A percentile compares a stretch with the other conserved stretches of the same genome.
Evolutionary conservation across 345 rosid species (phyloP).

Genomic region (Aethionema arabicum): DNA sequence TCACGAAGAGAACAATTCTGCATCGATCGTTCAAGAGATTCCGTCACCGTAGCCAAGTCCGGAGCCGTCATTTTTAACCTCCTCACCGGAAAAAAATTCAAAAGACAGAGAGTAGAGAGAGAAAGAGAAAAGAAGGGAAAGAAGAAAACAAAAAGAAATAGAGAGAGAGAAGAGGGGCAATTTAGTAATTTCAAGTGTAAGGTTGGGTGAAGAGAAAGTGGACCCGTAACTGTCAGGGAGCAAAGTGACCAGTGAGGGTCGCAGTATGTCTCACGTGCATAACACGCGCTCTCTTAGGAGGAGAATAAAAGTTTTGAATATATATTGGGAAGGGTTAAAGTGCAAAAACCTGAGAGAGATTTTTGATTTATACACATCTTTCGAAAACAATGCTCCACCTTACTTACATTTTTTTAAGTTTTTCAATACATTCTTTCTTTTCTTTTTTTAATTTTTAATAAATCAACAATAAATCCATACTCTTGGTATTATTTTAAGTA

Average conservation of each 20-base stretch:
- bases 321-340: slow-evolving; percentile 35
- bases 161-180: slow-evolving; percentile 27
- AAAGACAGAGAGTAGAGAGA: slow-evolving; percentile 11
- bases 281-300: background rate
- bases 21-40: slow-evolving; percentile 71
- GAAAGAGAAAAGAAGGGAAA: slow-evolving; percentile 7
- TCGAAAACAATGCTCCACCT: background rate
- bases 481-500: background rate
- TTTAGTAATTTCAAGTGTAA: background rate
- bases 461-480: too few species aligned
- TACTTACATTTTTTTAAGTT: too few species aligned
- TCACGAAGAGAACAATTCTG: slow-evolving; percentile 60
- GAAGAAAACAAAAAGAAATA: slow-evolving; percentile 34
- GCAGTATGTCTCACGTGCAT: slow-evolving; percentile 44
- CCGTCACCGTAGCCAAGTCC: slow-evolving; percentile 70
- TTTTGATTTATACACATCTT: slow-evolving; percentile 5
- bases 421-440: too few species aligned
- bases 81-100: background rate
- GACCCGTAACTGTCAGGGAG: slow-evolving; percentile 44
- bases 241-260: slow-evolving; percentile 45
- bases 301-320: slow-evolving; percentile 19
- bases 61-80: slow-evolving; percentile 54
- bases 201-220: slow-evolving; percentile 35
- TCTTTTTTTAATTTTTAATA: too few species aligned
- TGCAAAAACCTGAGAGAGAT: slow-evolving; percentile 21